These are phyloP conservation scores for Coemansia sp. DNA, from an alignment of 371 early-diverging fungal genomes.

Conservation along the genomic window DNA sequence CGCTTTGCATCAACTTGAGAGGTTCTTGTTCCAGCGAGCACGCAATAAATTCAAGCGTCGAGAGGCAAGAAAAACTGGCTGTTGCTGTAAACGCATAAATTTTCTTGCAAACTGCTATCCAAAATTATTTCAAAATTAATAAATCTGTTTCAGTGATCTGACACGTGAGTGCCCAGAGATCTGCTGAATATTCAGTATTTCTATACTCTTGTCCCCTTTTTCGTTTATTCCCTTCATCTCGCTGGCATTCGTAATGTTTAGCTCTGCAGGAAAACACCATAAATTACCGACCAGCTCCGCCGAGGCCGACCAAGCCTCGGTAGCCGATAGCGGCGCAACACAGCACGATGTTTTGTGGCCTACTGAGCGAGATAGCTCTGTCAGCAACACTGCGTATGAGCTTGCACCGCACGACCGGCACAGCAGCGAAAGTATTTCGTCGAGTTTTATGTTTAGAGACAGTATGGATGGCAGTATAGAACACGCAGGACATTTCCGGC, in stretches of 20 bases:
- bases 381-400: slow-evolving; percentile 4
- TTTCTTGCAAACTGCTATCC: too few relatives aligned
- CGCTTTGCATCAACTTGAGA: neutral
- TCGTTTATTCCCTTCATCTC: neutral
- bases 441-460: neutral
- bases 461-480: neutral
- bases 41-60: too few relatives aligned
- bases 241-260: slow-evolving; percentile 6
- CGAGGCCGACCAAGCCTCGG: slow-evolving; percentile 16
- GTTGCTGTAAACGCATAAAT: too few relatives aligned
- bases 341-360: neutral
- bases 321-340: slow-evolving; percentile 2
- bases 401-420: slow-evolving; percentile 12
- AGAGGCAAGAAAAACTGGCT: too few relatives aligned
- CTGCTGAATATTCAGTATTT: too few relatives aligned
- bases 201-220: neutral
- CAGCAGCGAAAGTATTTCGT: slow-evolving; percentile 5
- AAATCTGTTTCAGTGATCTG: too few relatives aligned
- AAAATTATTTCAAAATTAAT: too few relatives aligned
- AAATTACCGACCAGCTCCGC: slow-evolving; percentile 15
- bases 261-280: slow-evolving; percentile 14
- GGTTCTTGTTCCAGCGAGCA: neutral
- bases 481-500: slow-evolving; percentile 3
- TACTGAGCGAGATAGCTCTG: neutral
- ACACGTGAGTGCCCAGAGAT: too few relatives aligned